Evolutionary conservation across 2,329 filamentous ascomycete species (phyloP).

Genomic region (Aspergillus luchuensis): DNA sequence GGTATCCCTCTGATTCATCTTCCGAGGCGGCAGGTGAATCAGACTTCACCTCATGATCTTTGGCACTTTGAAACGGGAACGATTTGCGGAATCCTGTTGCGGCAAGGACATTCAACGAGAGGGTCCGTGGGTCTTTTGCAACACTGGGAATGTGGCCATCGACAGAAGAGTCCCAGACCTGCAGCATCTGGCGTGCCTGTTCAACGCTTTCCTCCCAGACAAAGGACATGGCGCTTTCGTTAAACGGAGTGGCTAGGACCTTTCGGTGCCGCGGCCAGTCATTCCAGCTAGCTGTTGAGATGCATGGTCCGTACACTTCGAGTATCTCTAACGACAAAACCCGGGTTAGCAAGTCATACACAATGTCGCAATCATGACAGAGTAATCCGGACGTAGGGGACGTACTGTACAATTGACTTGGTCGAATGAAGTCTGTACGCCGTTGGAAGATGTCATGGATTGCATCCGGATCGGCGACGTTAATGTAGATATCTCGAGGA

Average conservation of each 20-base stretch:
- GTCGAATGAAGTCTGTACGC: constrained; percentile 7
- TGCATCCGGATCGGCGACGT: constrained; percentile 2
- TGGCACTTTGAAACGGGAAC: not conserved
- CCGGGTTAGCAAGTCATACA: not conserved
- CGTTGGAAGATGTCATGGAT: constrained; percentile 4
- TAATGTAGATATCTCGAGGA: constrained; percentile 4
- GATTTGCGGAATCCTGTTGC: constrained; percentile 9
- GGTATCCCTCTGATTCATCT: not conserved
- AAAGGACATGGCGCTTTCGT: constrained; percentile 7
- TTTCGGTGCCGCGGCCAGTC: constrained; percentile 11
- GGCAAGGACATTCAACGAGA: constrained; percentile 10
- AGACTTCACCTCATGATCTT: not conserved
- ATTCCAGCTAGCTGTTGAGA: constrained; percentile 3
- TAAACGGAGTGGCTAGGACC: constrained; percentile 5
- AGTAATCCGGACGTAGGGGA: not conserved
- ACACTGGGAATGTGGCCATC: not conserved
- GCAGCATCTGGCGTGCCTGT: constrained; percentile 6
- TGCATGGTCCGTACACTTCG: constrained; percentile 8
- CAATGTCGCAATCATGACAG: not conserved
- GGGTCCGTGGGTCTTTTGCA: constrained; percentile 6
- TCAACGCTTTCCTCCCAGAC: constrained; percentile 7
- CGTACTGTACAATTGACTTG: constrained; percentile 4
- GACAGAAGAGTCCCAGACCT: not conserved
- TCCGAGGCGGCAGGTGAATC: not conserved
- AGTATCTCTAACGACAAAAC: not conserved